Evolutionary conservation across 73 alveolate species (phyloP).

Genomic region (Blepharisma japonicum): DNA sequence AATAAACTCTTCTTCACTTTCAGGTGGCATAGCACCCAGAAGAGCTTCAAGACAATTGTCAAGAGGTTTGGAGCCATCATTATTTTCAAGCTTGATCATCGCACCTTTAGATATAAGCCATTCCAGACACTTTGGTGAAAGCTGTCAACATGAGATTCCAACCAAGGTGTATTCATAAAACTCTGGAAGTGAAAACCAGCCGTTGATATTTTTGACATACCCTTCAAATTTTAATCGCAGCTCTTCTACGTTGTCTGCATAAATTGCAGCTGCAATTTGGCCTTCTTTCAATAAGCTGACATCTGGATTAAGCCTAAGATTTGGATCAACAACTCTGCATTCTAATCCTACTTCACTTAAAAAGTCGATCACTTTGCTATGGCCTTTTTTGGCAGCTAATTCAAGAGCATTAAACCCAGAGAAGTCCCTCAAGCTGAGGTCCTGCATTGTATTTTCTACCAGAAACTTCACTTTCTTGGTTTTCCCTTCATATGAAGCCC

Average conservation of each 20-base stretch:
- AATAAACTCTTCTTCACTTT: slow-evolving; percentile 25
- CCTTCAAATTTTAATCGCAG: neutral
- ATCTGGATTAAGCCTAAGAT: neutral
- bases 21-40: neutral
- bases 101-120: neutral
- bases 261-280: neutral
- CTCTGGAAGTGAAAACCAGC: neutral
- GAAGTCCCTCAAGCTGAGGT: neutral
- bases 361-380: neutral
- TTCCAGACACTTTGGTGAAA: neutral
- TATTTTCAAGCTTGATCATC: neutral
- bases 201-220: slow-evolving; percentile 18
- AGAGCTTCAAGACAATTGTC: neutral
- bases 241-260: slow-evolving; percentile 14
- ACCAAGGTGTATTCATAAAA: slow-evolving; percentile 10
- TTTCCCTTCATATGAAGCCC: neutral
- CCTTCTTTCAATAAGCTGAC: slow-evolving; percentile 1
- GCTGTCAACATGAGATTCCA: neutral
- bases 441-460: neutral
- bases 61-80: neutral
- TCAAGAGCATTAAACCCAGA: neutral
- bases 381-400: neutral
- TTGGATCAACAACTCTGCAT: neutral
- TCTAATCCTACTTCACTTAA: neutral
- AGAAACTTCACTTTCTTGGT: neutral